Conservation (phyloP, 768 basidiomycete genomes). For the Kwoniella pini region DNA sequence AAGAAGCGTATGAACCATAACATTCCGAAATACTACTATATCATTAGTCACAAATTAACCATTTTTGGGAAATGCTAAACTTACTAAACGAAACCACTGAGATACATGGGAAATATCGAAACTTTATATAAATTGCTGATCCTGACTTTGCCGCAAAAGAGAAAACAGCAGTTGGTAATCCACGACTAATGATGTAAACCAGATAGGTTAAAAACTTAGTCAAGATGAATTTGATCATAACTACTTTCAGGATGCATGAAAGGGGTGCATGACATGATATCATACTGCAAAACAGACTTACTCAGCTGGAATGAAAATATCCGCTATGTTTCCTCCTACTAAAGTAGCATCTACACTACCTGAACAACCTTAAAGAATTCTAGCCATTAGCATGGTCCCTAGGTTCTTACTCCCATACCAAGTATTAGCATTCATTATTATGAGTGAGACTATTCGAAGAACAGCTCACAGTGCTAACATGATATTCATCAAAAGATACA, state of each 20-base stretch:
- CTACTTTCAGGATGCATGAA: no score
- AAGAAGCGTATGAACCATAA: slow-evolving; percentile 65
- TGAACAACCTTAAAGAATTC: slow-evolving; percentile 51
- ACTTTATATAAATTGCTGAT: slow-evolving; percentile 57
- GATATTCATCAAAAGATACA: slow-evolving; percentile 14
- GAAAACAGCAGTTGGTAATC: slow-evolving; percentile 76
- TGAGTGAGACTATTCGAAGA: neutral
- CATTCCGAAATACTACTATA: slow-evolving; percentile 62
- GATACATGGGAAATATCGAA: slow-evolving; percentile 17
- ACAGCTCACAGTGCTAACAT: slow-evolving; percentile 19
- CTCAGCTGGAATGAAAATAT: slow-evolving; percentile 49
- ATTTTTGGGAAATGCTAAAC: slow-evolving; percentile 8
- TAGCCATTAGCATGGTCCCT: slow-evolving; percentile 48
- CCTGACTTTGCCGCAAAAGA: slow-evolving; percentile 64
- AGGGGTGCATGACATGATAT: slow-evolving; percentile 32
- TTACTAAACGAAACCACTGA: slow-evolving; percentile 58
- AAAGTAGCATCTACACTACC: slow-evolving; percentile 54
- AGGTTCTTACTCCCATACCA: slow-evolving; percentile 37
- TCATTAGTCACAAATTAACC: neutral
- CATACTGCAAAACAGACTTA: neutral
- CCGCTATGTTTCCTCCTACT: slow-evolving; percentile 56
- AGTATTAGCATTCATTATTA: no score
- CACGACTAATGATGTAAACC: slow-evolving; percentile 61
- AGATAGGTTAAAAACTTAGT: neutral
- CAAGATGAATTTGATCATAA: neutral